These are phyloP conservation scores for Phalaenopsis aphrodite DNA, from an alignment of 106 monocot species.

Conservation along the genomic window DNA sequence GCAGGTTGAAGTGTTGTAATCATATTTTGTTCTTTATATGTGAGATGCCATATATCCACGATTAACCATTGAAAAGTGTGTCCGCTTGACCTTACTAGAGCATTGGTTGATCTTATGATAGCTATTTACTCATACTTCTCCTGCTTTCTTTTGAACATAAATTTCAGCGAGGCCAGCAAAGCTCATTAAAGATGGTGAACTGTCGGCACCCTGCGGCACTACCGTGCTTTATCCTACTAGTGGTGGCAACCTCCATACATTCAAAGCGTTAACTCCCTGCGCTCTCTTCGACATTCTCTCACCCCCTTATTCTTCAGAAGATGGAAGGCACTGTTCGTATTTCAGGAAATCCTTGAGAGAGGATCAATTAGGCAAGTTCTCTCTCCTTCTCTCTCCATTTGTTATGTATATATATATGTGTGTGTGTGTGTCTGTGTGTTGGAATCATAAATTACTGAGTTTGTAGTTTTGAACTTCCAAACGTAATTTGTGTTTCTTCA, in stretches of 20 bases:
- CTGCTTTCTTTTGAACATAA: not conserved
- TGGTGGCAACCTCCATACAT: slow-evolving; percentile 85
- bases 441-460: not conserved
- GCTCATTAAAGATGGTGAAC: slow-evolving; percentile 59
- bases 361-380: slow-evolving; percentile 27
- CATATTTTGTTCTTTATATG: no score
- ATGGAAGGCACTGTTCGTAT: slow-evolving; percentile 78
- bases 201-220: slow-evolving; percentile 73
- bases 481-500: slow-evolving; percentile 16
- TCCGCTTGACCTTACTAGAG: no score
- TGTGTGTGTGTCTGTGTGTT: no score
- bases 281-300: slow-evolving; percentile 78
- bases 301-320: slow-evolving; percentile 81
- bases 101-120: no score
- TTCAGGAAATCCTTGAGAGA: slow-evolving; percentile 39
- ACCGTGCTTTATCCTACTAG: slow-evolving; percentile 61
- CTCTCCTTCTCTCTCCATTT: not conserved
- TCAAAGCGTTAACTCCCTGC: slow-evolving; percentile 74
- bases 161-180: slow-evolving; percentile 58
- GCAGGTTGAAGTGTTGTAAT: no score
- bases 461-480: not conserved
- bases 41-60: no score
- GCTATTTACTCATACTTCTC: no score
- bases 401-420: not conserved
- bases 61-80: no score